Base-by-base conservation (phyloP, 2,329 filamentous ascomycete genomes). In the Colletotrichum phormii region DNA sequence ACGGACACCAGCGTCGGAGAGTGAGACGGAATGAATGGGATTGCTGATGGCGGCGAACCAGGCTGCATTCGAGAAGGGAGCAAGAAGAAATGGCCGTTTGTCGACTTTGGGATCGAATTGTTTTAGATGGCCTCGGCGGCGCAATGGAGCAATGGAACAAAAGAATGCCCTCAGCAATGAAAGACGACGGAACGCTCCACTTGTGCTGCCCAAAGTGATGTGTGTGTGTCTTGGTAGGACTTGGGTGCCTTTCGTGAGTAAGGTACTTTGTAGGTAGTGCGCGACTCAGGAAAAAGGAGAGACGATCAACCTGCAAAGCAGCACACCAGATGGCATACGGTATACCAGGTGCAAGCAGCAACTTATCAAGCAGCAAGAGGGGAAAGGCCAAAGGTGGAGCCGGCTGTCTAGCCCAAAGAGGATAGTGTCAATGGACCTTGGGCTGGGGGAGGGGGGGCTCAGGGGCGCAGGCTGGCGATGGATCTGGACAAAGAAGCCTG, bases 211-310 rank as follows among this genome's bases (percentile, higher is more conserved):
- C 33, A 15, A 35, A 37, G 42, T 70, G 62, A 66, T 70, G 22
- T 59, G 67, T 53, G 26, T 54, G 66, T 62, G 65, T n/a, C 29
- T 55, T 55, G 46, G 42, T 26, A 42, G 18, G 53, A 33, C 18
- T 49, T 62, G 46, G 29, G 49, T 26, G 29, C 26, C 31, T 33
- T 37, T 37, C 57, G 33, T 15, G 29, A 13, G 61, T 5, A 29
- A 29, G 26, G 26, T 29, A 29, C 26, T 29, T 29, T 29, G 26
- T 29, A 29, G 26, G 26, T 64, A 64, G 54, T 64, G 60, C 70
- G 60, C 66, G 70, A 72, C 60, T 72, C 70, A 64, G 70, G 35
- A 64, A 64, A 72, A 72, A 70, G 70, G 70, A 15, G 66, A 72
- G 66, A 72, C 46, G 66, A 64, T 69, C 18, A 64, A 69, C 55